A percentile compares a stretch with the other conserved stretches of the same genome.
Conservation (phyloP, 2,329 filamentous ascomycete genomes). For the Aspergillus novoparasiticus region DNA sequence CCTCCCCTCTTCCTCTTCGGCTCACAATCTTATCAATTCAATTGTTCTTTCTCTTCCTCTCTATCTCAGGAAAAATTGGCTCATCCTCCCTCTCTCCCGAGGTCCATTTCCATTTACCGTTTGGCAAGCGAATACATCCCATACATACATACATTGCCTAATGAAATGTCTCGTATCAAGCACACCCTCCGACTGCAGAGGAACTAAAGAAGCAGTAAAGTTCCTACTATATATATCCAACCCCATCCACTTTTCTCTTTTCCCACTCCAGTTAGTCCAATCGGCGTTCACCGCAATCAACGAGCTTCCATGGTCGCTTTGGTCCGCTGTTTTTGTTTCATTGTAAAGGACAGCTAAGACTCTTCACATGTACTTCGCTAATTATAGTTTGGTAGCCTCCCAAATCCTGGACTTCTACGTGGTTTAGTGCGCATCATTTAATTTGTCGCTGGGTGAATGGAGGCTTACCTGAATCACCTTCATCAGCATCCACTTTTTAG, state of each 20-base stretch:
- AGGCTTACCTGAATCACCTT: constrained; percentile 6
- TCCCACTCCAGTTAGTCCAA: not conserved
- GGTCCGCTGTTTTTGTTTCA: not conserved
- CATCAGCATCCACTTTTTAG: constrained; percentile 15
- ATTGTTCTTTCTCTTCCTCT: not conserved
- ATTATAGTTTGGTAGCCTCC: not conserved
- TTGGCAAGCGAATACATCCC: not conserved
- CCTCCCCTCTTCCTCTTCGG: not conserved
- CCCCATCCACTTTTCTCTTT: not conserved
- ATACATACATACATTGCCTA: not conserved
- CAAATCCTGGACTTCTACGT: not conserved
- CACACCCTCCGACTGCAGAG: not conserved
- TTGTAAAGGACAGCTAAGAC: constrained; percentile 1
- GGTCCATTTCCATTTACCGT: not conserved
- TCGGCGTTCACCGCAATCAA: constrained; percentile 5
- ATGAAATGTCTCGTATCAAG: not conserved
- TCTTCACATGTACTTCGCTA: constrained; percentile 9
- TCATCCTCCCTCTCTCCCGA: not conserved
- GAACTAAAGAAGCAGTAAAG: not conserved
- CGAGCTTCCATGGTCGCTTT: not conserved
- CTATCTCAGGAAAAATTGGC: not conserved
- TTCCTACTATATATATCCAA: constrained; percentile 4
- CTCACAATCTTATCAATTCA: not conserved
- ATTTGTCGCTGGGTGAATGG: not conserved
- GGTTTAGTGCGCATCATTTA: not conserved